phyloP scores from a whole-genome alignment of 257 asterid species.

The Echites panduratus region DNA sequence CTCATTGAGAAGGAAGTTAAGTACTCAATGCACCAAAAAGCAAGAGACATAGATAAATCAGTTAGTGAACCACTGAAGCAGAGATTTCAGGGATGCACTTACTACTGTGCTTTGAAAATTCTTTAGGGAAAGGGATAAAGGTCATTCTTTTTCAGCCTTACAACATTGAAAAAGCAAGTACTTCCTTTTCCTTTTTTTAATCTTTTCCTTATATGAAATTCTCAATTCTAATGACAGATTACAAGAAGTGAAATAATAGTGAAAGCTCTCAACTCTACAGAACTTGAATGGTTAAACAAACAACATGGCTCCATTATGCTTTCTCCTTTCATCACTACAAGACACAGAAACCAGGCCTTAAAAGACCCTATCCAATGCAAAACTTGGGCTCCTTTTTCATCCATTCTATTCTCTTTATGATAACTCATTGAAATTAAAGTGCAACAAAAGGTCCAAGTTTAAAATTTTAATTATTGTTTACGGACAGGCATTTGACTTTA shows the following conservation, averaged over 20 bases:
- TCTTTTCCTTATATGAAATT: slow-evolving; percentile 11
- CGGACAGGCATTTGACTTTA: slow-evolving; percentile 14
- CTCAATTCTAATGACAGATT: slow-evolving; percentile 6
- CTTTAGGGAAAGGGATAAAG: slow-evolving; percentile 26
- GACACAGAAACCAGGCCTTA: not conserved
- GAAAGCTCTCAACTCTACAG: not conserved
- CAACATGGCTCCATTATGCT: not conserved
- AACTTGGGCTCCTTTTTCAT: slow-evolving; percentile 3
- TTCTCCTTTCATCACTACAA: not conserved
- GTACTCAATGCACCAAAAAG: slow-evolving; percentile 1
- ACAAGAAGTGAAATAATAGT: not conserved
- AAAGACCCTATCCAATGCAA: not conserved
- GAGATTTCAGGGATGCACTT: slow-evolving; percentile 15
- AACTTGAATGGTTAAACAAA: not conserved
- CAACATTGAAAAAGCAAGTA: slow-evolving; percentile 13
- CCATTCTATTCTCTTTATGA: slow-evolving; percentile 9
- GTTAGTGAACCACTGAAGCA: slow-evolving; percentile 21
- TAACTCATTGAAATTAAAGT: not conserved
- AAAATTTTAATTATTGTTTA: not conserved
- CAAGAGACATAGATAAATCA: slow-evolving; percentile 6
- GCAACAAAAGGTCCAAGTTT: not conserved
- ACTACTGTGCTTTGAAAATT: slow-evolving; percentile 15
- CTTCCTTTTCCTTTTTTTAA: slow-evolving; percentile 2
- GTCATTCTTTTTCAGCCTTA: slow-evolving; percentile 28
- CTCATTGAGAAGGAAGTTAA: slow-evolving; percentile 1